A percentile compares a stretch with the other conserved stretches of the same genome.
Evolutionary conservation across 129 eudicot species (phyloP).

Genomic region (Lonicera japonica): DNA sequence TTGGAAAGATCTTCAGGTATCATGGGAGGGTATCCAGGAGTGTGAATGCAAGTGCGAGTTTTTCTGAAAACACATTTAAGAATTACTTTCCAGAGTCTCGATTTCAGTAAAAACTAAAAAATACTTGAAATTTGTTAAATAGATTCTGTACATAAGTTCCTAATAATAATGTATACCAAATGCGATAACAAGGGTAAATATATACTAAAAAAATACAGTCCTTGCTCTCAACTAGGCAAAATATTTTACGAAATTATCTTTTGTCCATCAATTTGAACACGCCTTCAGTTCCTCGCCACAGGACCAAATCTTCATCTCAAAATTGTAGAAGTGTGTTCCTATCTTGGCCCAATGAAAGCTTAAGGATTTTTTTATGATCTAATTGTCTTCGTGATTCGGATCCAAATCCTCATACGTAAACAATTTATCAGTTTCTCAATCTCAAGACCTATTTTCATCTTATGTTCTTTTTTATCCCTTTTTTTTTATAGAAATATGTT

Average conservation of each 20-base stretch:
- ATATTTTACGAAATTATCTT: background rate
- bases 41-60: slow-evolving; percentile 90
- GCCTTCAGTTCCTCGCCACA: background rate
- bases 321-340: background rate
- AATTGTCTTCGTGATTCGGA: too few species aligned
- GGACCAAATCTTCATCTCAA: background rate
- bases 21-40: slow-evolving; percentile 91
- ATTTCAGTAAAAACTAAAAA: background rate
- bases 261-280: background rate
- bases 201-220: too few species aligned
- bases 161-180: background rate
- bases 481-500: too few species aligned
- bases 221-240: too few species aligned
- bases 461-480: too few species aligned
- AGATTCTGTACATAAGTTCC: background rate
- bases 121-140: background rate
- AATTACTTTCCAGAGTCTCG: background rate
- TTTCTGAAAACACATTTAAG: slow-evolving; percentile 49
- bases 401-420: too few species aligned
- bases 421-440: too few species aligned
- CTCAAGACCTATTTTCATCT: too few species aligned
- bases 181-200: background rate
- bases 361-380: background rate
- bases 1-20: slow-evolving; percentile 67
- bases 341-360: background rate